Conservation (phyloP, 1,139 yeast genomes). For the Kluyveromyces sp. region DNA sequence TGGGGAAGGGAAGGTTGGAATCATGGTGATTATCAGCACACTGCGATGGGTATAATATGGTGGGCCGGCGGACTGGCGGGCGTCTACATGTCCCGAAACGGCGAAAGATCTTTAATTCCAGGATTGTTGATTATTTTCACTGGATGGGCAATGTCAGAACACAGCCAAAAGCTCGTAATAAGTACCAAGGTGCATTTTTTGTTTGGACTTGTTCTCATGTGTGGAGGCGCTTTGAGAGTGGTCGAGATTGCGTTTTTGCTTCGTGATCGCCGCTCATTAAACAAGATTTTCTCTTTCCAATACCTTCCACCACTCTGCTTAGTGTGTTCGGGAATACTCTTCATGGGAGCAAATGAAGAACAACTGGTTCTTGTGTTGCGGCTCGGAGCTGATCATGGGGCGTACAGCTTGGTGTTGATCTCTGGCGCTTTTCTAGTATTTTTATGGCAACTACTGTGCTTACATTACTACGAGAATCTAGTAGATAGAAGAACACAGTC, state of each 20-base stretch:
- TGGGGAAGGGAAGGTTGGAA: slow-evolving; percentile 87
- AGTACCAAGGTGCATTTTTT: slow-evolving; percentile 82
- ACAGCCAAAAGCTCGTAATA: slow-evolving; percentile 63
- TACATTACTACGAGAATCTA: slow-evolving; percentile 52
- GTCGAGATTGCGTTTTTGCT: slow-evolving; percentile 71
- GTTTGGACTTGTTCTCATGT: slow-evolving; percentile 75
- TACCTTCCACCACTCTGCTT: slow-evolving; percentile 76
- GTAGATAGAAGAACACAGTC: slow-evolving; percentile 14
- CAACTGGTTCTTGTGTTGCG: slow-evolving; percentile 65
- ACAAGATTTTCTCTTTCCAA: slow-evolving; percentile 62
- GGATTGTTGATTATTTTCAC: slow-evolving; percentile 75
- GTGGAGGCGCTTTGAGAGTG: slow-evolving; percentile 68
- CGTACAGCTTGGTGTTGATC: slow-evolving; percentile 67
- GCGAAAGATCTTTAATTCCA: slow-evolving; percentile 68
- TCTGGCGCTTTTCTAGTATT: slow-evolving; percentile 70
- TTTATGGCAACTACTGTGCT: slow-evolving; percentile 53
- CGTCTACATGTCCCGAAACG: slow-evolving; percentile 58
- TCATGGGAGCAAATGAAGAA: slow-evolving; percentile 91
- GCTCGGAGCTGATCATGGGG: slow-evolving; percentile 76
- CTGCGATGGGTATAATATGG: slow-evolving; percentile 94
- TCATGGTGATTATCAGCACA: slow-evolving; percentile 89
- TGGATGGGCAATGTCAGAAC: slow-evolving; percentile 92
- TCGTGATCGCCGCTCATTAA: slow-evolving; percentile 46
- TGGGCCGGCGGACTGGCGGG: slow-evolving; percentile 92
- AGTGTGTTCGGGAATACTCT: slow-evolving; percentile 68